phyloP scores from a whole-genome alignment of 352 stramenopile genomes.

The Globisporangium heterothallicum region DNA sequence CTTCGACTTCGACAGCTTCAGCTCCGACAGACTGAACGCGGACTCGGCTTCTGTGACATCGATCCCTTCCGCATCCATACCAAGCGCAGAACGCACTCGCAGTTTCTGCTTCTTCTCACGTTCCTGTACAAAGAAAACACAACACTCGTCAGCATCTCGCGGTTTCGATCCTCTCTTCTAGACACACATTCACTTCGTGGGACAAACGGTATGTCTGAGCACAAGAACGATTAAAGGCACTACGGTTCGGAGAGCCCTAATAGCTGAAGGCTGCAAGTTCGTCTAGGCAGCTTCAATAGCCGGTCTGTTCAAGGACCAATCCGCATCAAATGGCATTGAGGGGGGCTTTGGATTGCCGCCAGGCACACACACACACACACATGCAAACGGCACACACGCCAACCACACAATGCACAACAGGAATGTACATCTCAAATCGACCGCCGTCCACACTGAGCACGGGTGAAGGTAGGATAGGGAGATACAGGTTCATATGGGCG shows the following conservation, averaged over 20 bases:
- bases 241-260: constrained; percentile 69
- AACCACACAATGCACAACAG: constrained; percentile 11
- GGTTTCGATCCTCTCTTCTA: too few species aligned
- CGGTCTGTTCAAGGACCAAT: constrained; percentile 90
- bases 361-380: constrained; percentile 21
- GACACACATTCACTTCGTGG: constrained; percentile 10
- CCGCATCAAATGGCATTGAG: constrained; percentile 70
- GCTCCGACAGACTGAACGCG: constrained; percentile 74
- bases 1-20: constrained; percentile 73
- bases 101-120: constrained; percentile 84
- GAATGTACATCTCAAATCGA: constrained; percentile 78
- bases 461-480: constrained; percentile 55
- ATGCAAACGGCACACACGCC: constrained; percentile 2
- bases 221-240: constrained; percentile 86
- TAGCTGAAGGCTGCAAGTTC: constrained; percentile 89
- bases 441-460: constrained; percentile 38
- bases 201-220: constrained; percentile 71
- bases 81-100: constrained; percentile 67
- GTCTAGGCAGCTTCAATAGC: constrained; percentile 88
- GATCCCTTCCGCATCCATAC: constrained; percentile 81
- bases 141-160: neutral
- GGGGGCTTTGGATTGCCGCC: constrained; percentile 84
- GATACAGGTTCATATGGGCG: constrained; percentile 55
- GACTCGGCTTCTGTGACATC: constrained; percentile 77
- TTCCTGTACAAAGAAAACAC: constrained; percentile 33